Conservation (phyloP, 2,329 filamentous ascomycete genomes). For the Fusarium austroafricanum region DNA sequence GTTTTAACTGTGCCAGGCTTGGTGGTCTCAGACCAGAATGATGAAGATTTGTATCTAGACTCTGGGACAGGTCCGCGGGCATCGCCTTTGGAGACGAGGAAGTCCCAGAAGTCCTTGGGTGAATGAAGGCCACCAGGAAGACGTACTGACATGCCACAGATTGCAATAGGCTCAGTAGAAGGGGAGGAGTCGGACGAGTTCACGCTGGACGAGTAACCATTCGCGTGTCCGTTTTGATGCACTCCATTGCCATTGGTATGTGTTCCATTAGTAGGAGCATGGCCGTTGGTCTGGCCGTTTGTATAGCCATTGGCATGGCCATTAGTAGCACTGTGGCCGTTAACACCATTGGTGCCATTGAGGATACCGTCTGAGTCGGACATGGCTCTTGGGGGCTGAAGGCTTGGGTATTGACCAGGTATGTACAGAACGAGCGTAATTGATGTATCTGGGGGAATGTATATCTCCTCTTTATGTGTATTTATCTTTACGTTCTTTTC, state of each 20-base stretch:
- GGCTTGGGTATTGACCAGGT: not conserved
- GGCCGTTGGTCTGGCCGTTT: not conserved
- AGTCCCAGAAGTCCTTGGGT: slow-evolving; percentile 1
- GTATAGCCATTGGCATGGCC: not conserved
- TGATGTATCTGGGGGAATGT: not conserved
- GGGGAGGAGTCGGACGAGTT: too few relatives aligned
- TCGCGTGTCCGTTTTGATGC: not conserved
- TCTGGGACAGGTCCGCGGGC: not conserved
- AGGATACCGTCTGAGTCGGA: not conserved
- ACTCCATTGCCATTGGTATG: not conserved
- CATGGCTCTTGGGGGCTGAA: not conserved
- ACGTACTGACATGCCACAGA: slow-evolving; percentile 5
- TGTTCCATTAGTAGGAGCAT: not conserved
- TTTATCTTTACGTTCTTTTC: too few relatives aligned
- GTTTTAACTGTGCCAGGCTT: slow-evolving; percentile 4
- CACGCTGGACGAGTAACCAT: not conserved
- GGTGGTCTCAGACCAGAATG: not conserved
- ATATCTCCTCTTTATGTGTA: too few relatives aligned
- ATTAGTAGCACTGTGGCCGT: not conserved
- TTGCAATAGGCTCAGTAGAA: not conserved
- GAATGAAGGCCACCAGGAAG: not conserved
- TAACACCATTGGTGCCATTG: not conserved
- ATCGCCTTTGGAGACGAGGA: not conserved
- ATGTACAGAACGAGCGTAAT: not conserved
- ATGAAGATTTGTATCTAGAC: not conserved